Evolutionary conservation across 1,284 basidiomycete genomes (phyloP).

Genomic region (Boletellus sp.): DNA sequence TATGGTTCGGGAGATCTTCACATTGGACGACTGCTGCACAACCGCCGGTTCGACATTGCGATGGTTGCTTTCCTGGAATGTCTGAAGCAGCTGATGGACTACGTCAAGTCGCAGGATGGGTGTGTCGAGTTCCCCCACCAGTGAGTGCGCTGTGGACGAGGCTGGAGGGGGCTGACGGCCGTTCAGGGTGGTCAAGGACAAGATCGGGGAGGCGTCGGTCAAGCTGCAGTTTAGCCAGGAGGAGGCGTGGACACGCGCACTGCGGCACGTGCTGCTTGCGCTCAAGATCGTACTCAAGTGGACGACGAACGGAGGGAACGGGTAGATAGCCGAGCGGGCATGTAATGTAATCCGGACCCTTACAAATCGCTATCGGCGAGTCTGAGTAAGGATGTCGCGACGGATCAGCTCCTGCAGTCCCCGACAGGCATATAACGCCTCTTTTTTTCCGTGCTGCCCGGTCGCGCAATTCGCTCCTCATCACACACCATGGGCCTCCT

Average conservation of each 20-base stretch:
- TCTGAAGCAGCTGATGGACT: constrained; percentile 85
- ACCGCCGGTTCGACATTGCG: constrained; percentile 91
- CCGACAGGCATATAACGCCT: neutral
- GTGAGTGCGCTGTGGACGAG: constrained; percentile 45
- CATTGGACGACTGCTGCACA: constrained; percentile 85
- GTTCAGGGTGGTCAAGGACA: constrained; percentile 84
- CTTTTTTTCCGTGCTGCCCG: neutral
- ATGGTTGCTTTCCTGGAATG: constrained; percentile 97
- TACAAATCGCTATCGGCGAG: constrained; percentile 18
- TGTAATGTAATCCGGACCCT: constrained; percentile 4
- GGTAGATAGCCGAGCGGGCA: constrained; percentile 33
- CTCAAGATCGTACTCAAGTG: constrained; percentile 84
- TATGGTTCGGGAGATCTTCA: constrained; percentile 90
- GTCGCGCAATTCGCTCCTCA: constrained; percentile 12
- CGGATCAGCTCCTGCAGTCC: neutral
- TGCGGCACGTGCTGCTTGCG: constrained; percentile 86
- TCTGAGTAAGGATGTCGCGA: constrained; percentile 20
- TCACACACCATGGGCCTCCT: constrained; percentile 80
- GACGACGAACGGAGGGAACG: constrained; percentile 73
- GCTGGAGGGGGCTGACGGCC: constrained; percentile 9
- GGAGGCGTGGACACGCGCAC: constrained; percentile 92
- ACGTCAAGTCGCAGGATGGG: constrained; percentile 70
- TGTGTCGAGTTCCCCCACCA: constrained; percentile 81
- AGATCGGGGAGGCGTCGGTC: constrained; percentile 93
- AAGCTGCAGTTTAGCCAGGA: constrained; percentile 93